Base-by-base conservation (phyloP, 495 filamentous ascomycete species). In the Aspergillus egyptiacus region DNA sequence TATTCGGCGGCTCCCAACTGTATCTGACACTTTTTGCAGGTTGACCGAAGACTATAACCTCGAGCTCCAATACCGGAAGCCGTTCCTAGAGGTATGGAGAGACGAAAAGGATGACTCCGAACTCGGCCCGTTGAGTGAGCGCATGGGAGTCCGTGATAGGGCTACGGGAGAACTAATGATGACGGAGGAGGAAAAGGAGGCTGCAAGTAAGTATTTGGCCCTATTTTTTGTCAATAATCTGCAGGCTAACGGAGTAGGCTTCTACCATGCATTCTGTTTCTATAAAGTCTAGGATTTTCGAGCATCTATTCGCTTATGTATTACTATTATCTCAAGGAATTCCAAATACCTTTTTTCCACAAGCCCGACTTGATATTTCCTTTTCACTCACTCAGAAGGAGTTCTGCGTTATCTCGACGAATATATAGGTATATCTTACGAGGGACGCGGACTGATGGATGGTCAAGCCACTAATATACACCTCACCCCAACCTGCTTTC, bases 1-100 rank as follows among this genome's bases (percentile, higher is more conserved):
- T 20, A 6, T 17, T 5, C 1, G 2, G 28, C 14, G 9, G 39
- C 14, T 78, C 33, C 73, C 14, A n/a, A 19, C 18, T 23, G 13
- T 27, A 23, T 43, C 1, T 46, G 33, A 55, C 20, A 35, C 17
- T 18, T 5, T 24, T 6, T 13, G 3, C 49, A 75, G 75, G 3
- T 54, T 98, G 54, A 93, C 94, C 19, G 89, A 96, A 61, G 93
- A 97, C 56, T 96, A 91, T 70, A 95, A 94, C 60, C 81, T 98
- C 3, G 93, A 98, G 61, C 72, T 96, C 40, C 84, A 94, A 62
- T 98, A 95, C 52, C 86, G 93, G 60, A 88, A 87, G 66, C 75
- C 82, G 0, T 98, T 98, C 64, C 65, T 78, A 23, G 93, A 97
- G 37, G 82, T 97, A 24, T 96, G 91, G 89, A 78, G 85, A 45